Conservation (phyloP, 345 rosid genomes). For the Populus simonii region DNA sequence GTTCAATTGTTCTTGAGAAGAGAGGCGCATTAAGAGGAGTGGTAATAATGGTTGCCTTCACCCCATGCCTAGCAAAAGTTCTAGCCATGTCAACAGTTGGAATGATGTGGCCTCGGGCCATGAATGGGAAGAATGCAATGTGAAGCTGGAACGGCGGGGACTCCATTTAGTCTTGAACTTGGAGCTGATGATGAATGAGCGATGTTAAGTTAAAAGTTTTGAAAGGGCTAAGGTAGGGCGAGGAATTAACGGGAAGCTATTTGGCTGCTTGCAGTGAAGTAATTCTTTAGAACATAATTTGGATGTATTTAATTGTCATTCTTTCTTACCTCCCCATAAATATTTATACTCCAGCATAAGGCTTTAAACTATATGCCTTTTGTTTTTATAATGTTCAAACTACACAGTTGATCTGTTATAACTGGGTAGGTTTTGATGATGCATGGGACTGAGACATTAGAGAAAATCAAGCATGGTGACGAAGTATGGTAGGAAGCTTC, state of each 20-base stretch:
- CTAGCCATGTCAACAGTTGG: constrained; percentile 9
- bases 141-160: background rate
- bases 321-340: too few species aligned
- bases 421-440: background rate
- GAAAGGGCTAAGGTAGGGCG: background rate
- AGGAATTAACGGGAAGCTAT: background rate
- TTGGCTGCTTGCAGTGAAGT: background rate
- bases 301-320: background rate
- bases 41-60: background rate
- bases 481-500: background rate
- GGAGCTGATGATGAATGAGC: background rate
- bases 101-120: constrained; percentile 11
- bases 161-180: background rate
- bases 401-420: background rate
- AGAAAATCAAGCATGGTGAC: background rate
- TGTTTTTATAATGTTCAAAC: too few species aligned
- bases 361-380: too few species aligned
- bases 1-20: constrained; percentile 4
- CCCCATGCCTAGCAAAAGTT: constrained; percentile 6
- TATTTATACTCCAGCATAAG: background rate
- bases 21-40: background rate
- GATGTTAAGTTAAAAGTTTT: background rate
- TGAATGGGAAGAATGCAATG: background rate
- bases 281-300: background rate
- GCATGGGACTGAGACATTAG: background rate